Evolutionary conservation across 257 asterid species (phyloP).

Genomic region (Nicotiana paniculata): DNA sequence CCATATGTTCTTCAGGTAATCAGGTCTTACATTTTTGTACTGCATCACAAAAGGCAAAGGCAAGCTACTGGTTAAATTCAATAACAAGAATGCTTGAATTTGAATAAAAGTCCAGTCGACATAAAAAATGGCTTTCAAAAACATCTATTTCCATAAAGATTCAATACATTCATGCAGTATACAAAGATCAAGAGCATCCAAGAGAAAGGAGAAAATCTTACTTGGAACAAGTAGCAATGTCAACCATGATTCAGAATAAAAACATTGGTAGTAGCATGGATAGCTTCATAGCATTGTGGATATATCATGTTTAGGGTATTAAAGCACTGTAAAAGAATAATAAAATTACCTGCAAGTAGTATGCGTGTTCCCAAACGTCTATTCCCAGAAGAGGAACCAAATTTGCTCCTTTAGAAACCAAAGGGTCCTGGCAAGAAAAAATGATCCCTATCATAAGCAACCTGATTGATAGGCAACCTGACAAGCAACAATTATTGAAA

Average conservation of each 20-base stretch:
- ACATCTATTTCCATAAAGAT: background rate
- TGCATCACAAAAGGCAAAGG: slow-evolving; percentile 28
- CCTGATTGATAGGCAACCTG: background rate
- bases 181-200: background rate
- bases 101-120: background rate
- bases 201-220: background rate
- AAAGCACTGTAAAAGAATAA: background rate
- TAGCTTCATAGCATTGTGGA: background rate
- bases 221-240: background rate
- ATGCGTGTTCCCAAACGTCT: slow-evolving; percentile 87
- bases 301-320: background rate
- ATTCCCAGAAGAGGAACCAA: slow-evolving; percentile 72
- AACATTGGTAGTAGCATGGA: background rate
- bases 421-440: slow-evolving; percentile 52
- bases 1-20: slow-evolving; percentile 75
- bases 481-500: background rate
- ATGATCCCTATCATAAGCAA: background rate
- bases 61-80: background rate
- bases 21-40: slow-evolving; percentile 86
- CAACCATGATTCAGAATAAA: background rate
- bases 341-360: slow-evolving; percentile 65
- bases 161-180: background rate
- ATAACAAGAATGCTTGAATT: background rate
- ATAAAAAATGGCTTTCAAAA: background rate
- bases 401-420: slow-evolving; percentile 58